These are phyloP conservation scores for Alternaria arbusti DNA, from an alignment of 2,329 filamentous ascomycete species.

Conservation along the genomic window DNA sequence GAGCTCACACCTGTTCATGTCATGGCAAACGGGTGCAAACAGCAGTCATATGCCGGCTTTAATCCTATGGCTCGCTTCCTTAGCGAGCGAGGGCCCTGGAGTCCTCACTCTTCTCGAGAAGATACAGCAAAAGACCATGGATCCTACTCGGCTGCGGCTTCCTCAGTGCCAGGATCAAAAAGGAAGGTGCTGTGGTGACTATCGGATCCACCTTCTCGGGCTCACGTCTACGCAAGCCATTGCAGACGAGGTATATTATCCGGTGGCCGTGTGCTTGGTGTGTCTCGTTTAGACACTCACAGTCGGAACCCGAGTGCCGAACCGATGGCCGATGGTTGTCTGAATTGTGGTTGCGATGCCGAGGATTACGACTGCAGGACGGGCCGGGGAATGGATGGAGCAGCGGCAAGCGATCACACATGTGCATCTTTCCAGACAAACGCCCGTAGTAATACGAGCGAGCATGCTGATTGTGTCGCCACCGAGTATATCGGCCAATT, in stretches of 20 bases:
- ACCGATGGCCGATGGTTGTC: background rate
- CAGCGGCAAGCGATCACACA: background rate
- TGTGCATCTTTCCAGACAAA: background rate
- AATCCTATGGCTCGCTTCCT: slow-evolving; percentile 19
- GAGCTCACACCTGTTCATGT: background rate
- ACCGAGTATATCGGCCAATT: background rate
- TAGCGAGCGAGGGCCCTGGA: slow-evolving; percentile 14
- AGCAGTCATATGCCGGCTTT: background rate
- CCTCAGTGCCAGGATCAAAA: background rate
- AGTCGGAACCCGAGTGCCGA: background rate
- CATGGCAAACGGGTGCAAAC: background rate
- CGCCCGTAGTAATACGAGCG: background rate
- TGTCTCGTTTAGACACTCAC: background rate
- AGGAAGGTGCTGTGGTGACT: background rate
- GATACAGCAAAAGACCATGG: background rate
- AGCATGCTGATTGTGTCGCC: background rate
- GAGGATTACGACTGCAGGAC: background rate
- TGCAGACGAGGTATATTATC: background rate
- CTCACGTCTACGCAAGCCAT: background rate
- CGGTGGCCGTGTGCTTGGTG: background rate
- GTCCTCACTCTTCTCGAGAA: background rate
- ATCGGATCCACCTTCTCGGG: background rate
- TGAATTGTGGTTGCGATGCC: background rate
- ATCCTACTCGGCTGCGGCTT: background rate
- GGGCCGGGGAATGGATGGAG: background rate